Evolutionary conservation across 2,329 filamentous ascomycete genomes (phyloP).

Genomic region (Whalleya microplaca): DNA sequence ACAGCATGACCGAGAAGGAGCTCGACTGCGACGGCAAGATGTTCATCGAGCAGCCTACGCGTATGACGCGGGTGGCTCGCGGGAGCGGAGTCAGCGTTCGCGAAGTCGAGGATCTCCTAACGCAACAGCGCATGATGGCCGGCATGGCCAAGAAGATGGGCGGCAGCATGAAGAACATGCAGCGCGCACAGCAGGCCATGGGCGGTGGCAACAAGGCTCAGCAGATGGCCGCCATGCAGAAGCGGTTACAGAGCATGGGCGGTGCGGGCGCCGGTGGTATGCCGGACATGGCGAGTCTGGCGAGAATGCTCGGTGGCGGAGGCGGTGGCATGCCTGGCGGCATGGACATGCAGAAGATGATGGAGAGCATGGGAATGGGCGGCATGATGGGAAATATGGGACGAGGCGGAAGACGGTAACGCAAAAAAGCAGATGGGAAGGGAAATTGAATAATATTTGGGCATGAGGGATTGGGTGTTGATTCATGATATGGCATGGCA

Average conservation of each 20-base stretch:
- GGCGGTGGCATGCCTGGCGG: constrained; percentile 73
- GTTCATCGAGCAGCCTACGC: constrained; percentile 87
- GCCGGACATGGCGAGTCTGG: constrained; percentile 83
- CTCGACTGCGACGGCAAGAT: constrained; percentile 94
- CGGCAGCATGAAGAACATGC: constrained; percentile 97
- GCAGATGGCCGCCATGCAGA: constrained; percentile 97
- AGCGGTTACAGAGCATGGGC: constrained; percentile 90
- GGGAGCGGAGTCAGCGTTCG: constrained; percentile 88
- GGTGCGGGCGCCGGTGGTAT: constrained; percentile 68
- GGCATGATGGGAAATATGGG: constrained; percentile 52
- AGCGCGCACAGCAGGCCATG: constrained; percentile 88
- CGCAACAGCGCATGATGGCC: constrained; percentile 98
- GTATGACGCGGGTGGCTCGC: constrained; percentile 89
- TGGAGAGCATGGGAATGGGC: constrained; percentile 71
- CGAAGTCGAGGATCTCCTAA: constrained; percentile 96
- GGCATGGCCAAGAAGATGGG: constrained; percentile 99
- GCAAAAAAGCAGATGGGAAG: constrained; percentile 1
- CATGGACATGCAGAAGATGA: constrained; percentile 80
- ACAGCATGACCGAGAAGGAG: constrained; percentile 96
- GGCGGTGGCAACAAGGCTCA: constrained; percentile 89
- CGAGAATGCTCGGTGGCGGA: constrained; percentile 86
- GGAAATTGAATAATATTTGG: constrained; percentile 7
- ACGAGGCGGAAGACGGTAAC: constrained; percentile 36
- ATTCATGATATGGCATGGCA: constrained; percentile 29
- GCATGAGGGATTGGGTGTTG: constrained; percentile 19